These are phyloP conservation scores for Pestalotiopsis sp. DNA, from an alignment of 2,329 filamentous ascomycete genomes.

Conservation along the genomic window DNA sequence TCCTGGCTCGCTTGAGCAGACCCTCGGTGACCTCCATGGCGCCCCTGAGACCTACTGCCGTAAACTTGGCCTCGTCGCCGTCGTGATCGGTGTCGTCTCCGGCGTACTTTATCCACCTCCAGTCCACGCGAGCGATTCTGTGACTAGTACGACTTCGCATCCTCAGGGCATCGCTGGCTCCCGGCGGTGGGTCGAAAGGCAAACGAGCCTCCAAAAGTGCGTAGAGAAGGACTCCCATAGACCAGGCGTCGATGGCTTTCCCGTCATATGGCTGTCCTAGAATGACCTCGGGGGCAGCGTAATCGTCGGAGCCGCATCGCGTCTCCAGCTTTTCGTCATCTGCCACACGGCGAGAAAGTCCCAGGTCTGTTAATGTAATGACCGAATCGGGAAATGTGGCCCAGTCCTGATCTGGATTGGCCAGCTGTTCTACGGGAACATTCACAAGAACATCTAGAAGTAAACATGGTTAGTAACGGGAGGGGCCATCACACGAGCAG, in stretches of 20 bases:
- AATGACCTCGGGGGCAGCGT: slow-evolving; percentile 93
- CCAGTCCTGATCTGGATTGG: slow-evolving; percentile 68
- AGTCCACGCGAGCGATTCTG: slow-evolving; percentile 93
- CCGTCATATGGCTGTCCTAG: slow-evolving; percentile 96
- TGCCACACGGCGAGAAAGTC: slow-evolving; percentile 82
- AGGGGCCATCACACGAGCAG: background rate
- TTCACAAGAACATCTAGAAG: slow-evolving; percentile 85
- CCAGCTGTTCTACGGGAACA: slow-evolving; percentile 68
- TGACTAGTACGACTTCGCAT: slow-evolving; percentile 85
- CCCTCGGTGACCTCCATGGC: slow-evolving; percentile 83
- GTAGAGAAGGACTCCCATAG: slow-evolving; percentile 89
- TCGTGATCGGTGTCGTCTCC: slow-evolving; percentile 89
- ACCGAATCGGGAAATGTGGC: slow-evolving; percentile 78
- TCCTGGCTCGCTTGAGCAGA: slow-evolving; percentile 79
- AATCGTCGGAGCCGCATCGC: slow-evolving; percentile 94
- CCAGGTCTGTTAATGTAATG: slow-evolving; percentile 87
- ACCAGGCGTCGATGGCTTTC: slow-evolving; percentile 91
- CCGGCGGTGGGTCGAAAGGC: slow-evolving; percentile 88
- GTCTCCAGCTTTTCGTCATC: slow-evolving; percentile 90
- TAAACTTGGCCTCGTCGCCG: slow-evolving; percentile 60
- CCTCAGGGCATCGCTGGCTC: slow-evolving; percentile 73
- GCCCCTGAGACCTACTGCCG: slow-evolving; percentile 67
- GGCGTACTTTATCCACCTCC: slow-evolving; percentile 89
- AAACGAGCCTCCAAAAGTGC: slow-evolving; percentile 90
- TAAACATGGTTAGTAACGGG: slow-evolving; percentile 2